phyloP scores from a whole-genome alignment of 441 rosid species.

The Jatropha podagrica region DNA sequence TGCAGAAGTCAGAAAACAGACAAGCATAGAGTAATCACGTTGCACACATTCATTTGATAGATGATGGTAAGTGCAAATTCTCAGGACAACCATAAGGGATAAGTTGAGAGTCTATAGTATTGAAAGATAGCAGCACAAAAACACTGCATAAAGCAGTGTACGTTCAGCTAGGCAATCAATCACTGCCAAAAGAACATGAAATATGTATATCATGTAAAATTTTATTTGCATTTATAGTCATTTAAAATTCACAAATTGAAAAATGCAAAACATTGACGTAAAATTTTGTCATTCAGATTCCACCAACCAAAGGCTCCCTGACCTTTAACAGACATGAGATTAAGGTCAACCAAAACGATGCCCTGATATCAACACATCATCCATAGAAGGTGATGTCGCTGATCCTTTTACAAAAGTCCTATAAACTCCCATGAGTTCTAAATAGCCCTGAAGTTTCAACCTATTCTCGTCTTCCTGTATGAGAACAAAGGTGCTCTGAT shows the following conservation, averaged over 20 bases:
- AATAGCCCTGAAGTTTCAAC: not conserved
- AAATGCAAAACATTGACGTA: not conserved
- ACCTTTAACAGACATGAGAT: not conserved
- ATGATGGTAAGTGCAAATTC: not conserved
- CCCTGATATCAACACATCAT: not conserved
- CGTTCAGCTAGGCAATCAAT: not conserved
- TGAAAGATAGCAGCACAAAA: not conserved
- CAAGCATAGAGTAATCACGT: not conserved
- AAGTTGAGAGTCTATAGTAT: not conserved
- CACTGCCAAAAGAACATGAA: not conserved
- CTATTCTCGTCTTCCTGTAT: not conserved
- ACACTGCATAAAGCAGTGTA: not conserved
- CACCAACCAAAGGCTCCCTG: not conserved
- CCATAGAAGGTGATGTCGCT: not conserved
- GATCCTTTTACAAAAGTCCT: not conserved
- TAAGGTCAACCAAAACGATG: not conserved
- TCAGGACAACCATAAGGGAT: not conserved
- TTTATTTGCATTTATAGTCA: not conserved
- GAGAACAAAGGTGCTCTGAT: not conserved
- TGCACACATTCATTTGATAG: not conserved
- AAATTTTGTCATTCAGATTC: not conserved
- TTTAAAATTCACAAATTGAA: not conserved
- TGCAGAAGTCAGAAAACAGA: not conserved
- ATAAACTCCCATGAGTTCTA: not conserved
- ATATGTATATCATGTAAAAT: not conserved